Conservation (phyloP, 495 filamentous ascomycete genomes). For the Margaritispora aquatica region DNA sequence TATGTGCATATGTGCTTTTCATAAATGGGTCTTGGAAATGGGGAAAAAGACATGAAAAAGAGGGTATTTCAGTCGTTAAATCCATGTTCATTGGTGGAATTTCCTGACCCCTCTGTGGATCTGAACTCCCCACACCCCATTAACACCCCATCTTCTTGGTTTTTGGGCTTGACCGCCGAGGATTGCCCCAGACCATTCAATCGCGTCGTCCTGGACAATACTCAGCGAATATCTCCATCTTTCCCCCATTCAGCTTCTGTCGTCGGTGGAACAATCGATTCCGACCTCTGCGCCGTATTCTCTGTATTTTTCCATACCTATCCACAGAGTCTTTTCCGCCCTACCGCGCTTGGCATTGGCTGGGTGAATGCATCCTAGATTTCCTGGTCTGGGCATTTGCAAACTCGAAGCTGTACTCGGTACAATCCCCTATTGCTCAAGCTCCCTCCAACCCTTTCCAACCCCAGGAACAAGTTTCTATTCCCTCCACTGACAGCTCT, state of each 20-base stretch:
- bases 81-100: slow-evolving; percentile 14
- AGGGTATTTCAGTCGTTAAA: background rate
- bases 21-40: background rate
- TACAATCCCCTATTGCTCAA: slow-evolving; percentile 12
- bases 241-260: background rate
- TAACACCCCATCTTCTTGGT: background rate
- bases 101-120: slow-evolving; percentile 9
- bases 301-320: background rate
- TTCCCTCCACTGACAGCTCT: background rate
- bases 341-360: slow-evolving; percentile 8
- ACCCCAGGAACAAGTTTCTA: background rate
- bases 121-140: slow-evolving; percentile 12
- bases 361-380: slow-evolving; percentile 13
- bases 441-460: background rate
- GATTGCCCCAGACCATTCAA: background rate
- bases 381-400: no score
- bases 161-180: no score
- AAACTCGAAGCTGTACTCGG: background rate
- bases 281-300: slow-evolving; percentile 1
- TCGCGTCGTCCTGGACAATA: background rate
- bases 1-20: no score
- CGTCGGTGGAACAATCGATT: slow-evolving; percentile 20
- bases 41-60: background rate
- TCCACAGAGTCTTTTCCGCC: background rate
- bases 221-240: background rate